Evolutionary conservation across 495 filamentous ascomycete species (phyloP), one percentile per base, ranked within the genome.

Genomic region (Aspergillus coremiiformis): DNA sequence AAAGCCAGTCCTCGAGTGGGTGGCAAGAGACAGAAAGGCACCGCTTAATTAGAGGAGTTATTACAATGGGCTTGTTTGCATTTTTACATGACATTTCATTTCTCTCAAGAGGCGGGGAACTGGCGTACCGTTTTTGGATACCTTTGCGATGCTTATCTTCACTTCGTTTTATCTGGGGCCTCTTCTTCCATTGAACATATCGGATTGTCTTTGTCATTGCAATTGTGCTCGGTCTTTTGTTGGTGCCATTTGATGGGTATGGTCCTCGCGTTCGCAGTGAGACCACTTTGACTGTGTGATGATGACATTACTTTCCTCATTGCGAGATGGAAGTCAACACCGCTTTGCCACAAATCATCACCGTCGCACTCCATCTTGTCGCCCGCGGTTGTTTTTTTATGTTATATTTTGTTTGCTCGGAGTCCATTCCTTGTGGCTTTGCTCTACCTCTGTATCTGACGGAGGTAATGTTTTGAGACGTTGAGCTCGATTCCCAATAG

Each of bases 1-100:
- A 84, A 82, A 60, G 65, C 76, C 33, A 83, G 79, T 51, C 79
- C 81, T 30, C 66, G 76, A 33, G 71, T 78, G 21, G 66, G 71
- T 15, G 70, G 66, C 10, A 83, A 83, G 58, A 66, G 77, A 57
- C 79, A 82, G 54, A 83, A 82, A 57, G 76, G 70, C 19, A 61
- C 64, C 47, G 63, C 64, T 23, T 63, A 57, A 59, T 50, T 6
- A 42, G 41, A 37, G 33, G 39, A 37, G 47, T 59, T 51, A 39
- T 46, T 39, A 47, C 11, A 30, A 46, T 44, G 29, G 14, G 37
- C 27, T 32, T 53, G 21, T 52, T 61, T 44, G 37, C 44, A 48
- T 54, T 49, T 47, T 54, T 50, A 43, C 58, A 39, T 41, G 37
- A 58, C 57, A 50, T 45, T 29, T 48, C 20, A 24, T 37, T 53